Base-by-base conservation (phyloP, 2,329 filamentous ascomycete species). In the Thelonectria discophora region DNA sequence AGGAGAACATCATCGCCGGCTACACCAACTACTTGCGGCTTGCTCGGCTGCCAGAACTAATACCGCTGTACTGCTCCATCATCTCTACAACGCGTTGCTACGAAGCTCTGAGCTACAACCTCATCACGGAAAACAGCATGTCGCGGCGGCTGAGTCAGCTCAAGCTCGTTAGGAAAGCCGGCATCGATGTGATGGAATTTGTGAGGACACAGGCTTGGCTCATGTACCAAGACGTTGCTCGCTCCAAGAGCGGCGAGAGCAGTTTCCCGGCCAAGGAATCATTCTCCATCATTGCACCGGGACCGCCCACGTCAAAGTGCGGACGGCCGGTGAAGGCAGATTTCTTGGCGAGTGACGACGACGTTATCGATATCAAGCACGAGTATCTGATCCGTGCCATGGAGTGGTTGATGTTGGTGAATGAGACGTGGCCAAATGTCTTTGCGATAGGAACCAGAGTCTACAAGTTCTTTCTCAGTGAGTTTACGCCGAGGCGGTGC, bases 51-150 rank as follows among this genome's bases (percentile, higher is more conserved):
- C 87, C 90, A 61, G 89, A 94, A 64, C 79, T 95, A 43, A 90
- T 97, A 57, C 94, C 95, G 1, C 81, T 97, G 1, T 99, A 99
- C 75, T 94, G 92, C 64, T 93, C 93, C 9, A 89, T 92, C 69
- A 82, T 99, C 12, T 83, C 86, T 10, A 79, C 82, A 7, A 80
- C 86, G 12, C 84, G 90, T 64, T 84, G 85, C 63, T 88, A 93
- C 68, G 85, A 88, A 56, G 89, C 90, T 15, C 83, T 99, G 50
- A 92, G 90, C 59, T 86, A 87, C 54, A 90, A 96, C 58, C 80
- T 97, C 57, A 89, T 93, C 51, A 86, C 91, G 47, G 84, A 97
- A 56, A 84, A 85, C 27, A 86, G 91, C 45, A 77, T 81, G 8
- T 81, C 86, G 8, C 87, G 90, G 62, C 89, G 93, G 68, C 76